Conservation (phyloP, 805 yeast genomes). For the Tanozyma kutaoensis region DNA sequence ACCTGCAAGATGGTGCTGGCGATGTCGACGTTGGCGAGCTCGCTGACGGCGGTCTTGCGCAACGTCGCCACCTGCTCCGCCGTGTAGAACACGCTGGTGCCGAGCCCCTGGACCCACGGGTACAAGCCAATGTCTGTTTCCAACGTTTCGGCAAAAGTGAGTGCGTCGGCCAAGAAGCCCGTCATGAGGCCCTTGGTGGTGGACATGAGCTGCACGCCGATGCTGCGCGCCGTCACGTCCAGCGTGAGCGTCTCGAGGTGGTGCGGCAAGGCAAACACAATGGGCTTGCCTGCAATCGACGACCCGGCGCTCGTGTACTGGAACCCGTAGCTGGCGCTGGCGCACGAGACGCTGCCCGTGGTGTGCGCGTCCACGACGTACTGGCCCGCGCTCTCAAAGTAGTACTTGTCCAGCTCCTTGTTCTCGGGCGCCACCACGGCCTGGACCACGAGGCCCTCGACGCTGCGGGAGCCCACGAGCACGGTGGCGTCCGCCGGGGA, state of each 20-base stretch:
- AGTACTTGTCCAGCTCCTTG: conserved; percentile 21
- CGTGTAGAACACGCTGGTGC: conserved; percentile 21
- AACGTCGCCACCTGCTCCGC: conserved; percentile 27
- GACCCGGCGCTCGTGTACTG: conserved; percentile 35
- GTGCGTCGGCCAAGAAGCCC: conserved; percentile 26
- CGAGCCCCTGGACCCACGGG: conserved; percentile 27
- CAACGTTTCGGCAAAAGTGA: conserved; percentile 25
- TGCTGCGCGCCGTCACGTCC: conserved; percentile 13
- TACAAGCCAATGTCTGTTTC: conserved; percentile 26
- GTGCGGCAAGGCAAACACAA: conserved; percentile 61
- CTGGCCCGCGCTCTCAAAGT: conserved; percentile 59
- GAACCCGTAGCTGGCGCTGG: conserved; percentile 33
- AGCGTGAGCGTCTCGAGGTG: conserved; percentile 34
- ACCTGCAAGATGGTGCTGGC: conserved; percentile 18
- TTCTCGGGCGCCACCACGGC: conserved; percentile 32
- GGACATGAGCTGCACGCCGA: conserved; percentile 34
- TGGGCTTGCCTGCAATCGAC: conserved; percentile 32
- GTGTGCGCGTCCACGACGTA: conserved; percentile 40
- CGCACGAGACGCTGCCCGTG: conserved; percentile 26
- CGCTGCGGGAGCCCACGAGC: conserved; percentile 19
- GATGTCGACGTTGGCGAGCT: conserved; percentile 31
- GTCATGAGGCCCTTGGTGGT: conserved; percentile 40
- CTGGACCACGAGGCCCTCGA: conserved; percentile 36
- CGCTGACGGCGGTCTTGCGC: conserved; percentile 32
- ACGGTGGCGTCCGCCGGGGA: conserved; percentile 2